A percentile compares a stretch with the other conserved stretches of the same genome.
Conservation (phyloP, 1,284 basidiomycete genomes). For the Boletus hoseneyae region DNA sequence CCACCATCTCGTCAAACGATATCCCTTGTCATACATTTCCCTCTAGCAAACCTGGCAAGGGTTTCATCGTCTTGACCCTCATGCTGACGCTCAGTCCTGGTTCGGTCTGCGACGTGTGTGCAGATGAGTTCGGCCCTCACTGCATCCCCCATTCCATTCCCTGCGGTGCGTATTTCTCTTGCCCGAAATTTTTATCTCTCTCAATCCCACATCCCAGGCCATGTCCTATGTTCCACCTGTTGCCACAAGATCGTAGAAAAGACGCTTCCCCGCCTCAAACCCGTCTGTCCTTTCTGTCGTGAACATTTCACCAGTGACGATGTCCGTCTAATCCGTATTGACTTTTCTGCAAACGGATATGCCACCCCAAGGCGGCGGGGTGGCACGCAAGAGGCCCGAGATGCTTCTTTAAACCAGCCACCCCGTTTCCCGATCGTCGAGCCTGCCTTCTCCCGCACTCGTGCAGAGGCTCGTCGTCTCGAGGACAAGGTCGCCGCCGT, state of each 20-base stretch:
- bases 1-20: slow-evolving; percentile 33
- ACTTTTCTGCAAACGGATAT: slow-evolving; percentile 63
- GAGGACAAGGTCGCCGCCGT: slow-evolving; percentile 75
- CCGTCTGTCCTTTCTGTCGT: slow-evolving; percentile 78
- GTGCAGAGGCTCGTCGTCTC: slow-evolving; percentile 59
- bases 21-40: slow-evolving; percentile 31
- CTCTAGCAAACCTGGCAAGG: slow-evolving; percentile 36
- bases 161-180: slow-evolving; percentile 50
- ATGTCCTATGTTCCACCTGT: slow-evolving; percentile 71
- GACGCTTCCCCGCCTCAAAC: slow-evolving; percentile 59
- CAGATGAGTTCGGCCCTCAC: slow-evolving; percentile 73
- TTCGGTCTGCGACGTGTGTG: slow-evolving; percentile 81
- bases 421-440: slow-evolving; percentile 40
- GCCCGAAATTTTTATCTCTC: slow-evolving; percentile 13
- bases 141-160: slow-evolving; percentile 74
- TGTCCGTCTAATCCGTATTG: slow-evolving; percentile 72
- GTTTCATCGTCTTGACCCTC: slow-evolving; percentile 37
- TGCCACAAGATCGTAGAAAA: slow-evolving; percentile 77
- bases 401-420: slow-evolving; percentile 45
- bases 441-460: slow-evolving; percentile 39
- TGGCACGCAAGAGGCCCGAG: slow-evolving; percentile 44
- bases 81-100: slow-evolving; percentile 78
- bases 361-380: slow-evolving; percentile 56
- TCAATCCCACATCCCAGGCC: slow-evolving; percentile 44
- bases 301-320: slow-evolving; percentile 61